Evolutionary conservation across 495 filamentous ascomycete species (phyloP), one percentile per base, ranked within the genome.

Genomic region (Friedmanniomyces endolithicus): DNA sequence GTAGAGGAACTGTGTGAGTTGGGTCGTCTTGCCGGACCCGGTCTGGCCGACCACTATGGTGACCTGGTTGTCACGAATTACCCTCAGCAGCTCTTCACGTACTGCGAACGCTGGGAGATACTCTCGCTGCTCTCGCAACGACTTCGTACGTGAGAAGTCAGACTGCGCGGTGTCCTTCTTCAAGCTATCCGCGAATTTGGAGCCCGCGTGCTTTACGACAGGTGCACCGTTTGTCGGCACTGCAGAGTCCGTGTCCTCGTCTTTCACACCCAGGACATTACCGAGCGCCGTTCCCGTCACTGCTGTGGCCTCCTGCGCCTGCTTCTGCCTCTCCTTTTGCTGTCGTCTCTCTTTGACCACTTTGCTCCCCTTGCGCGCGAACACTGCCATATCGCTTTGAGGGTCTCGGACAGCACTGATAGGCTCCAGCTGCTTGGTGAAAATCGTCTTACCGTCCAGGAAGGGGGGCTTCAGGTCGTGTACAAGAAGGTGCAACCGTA

Each of bases 341-440:
- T 90, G 87, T 55, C 94, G 74, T 61, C 83, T 82, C 56, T 99
- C 92, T 63, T 84, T 84, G 11, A 99, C 94, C 7, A 96, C 87
- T 61, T 79, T 85, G 65, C 92, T 97, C 1, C 94, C 94, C 70
- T 95, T 97, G 20, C 90, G 81, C 72, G 87, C 90, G 61, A 97
- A 99, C 14, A 99, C 87, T 9, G 94, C 94, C 94, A 99, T 95
- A 63, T 99, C 94, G 67, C 94, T 97, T 68, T 97, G 92, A 14
- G 88, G 84, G 66, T 99, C 94, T 14, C 84, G 77, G 12, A 99
- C 84, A 9, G 94, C 94, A 4, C 90, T 88, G 4, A 99, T 85
- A 0, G 94, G 94, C 47, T 97, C 94, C 45, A 97, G 69, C 70
- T 99, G 94, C 68, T 95, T 96, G 1, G 94, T 97, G 67, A 99